A percentile compares a stretch with the other conserved stretches of the same genome.
These are phyloP conservation scores for Apiotrichum sp. DNA, from an alignment of 1,284 basidiomycete species.

Conservation along the genomic window DNA sequence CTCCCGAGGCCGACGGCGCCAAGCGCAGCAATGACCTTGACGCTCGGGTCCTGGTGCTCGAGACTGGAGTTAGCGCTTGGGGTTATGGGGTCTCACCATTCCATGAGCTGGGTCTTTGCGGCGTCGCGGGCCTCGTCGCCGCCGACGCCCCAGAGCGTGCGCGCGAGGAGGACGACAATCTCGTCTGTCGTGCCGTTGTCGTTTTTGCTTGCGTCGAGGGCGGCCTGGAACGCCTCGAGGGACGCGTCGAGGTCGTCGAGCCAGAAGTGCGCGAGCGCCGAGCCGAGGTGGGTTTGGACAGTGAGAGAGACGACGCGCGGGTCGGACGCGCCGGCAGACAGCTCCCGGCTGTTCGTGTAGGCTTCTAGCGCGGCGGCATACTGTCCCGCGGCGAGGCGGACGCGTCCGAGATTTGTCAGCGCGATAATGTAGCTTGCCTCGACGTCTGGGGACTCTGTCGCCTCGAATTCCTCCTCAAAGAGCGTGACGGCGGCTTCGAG, in stretches of 20 bases:
- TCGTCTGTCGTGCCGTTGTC: conserved; percentile 57
- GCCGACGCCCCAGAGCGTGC: conserved; percentile 73
- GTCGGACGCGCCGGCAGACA: conserved; percentile 51
- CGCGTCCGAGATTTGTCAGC: conserved; percentile 72
- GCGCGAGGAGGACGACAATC: conserved; percentile 67
- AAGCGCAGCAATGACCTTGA: conserved; percentile 72
- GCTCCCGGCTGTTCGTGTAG: conserved; percentile 65
- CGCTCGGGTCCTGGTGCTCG: conserved; percentile 54
- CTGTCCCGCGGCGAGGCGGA: conserved; percentile 60
- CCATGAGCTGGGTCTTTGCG: conserved; percentile 72
- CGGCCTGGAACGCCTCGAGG: conserved; percentile 60
- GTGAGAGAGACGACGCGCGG: conserved; percentile 6
- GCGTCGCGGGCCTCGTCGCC: conserved; percentile 66
- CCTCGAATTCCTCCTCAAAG: conserved; percentile 82
- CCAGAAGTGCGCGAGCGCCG: conserved; percentile 66
- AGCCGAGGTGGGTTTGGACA: conserved; percentile 63
- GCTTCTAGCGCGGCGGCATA: conserved; percentile 61
- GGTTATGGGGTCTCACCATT: conserved; percentile 57
- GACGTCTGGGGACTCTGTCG: conserved; percentile 66
- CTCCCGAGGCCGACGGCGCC: conserved; percentile 80
- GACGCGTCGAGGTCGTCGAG: conserved; percentile 60
- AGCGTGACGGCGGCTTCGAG: conserved; percentile 58
- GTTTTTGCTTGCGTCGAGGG: conserved; percentile 55
- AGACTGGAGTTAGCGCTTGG: conserved; percentile 48
- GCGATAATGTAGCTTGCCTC: conserved; percentile 78